Base-by-base conservation (phyloP, 2,329 filamentous ascomycete species). In the Aspergillus candidus region DNA sequence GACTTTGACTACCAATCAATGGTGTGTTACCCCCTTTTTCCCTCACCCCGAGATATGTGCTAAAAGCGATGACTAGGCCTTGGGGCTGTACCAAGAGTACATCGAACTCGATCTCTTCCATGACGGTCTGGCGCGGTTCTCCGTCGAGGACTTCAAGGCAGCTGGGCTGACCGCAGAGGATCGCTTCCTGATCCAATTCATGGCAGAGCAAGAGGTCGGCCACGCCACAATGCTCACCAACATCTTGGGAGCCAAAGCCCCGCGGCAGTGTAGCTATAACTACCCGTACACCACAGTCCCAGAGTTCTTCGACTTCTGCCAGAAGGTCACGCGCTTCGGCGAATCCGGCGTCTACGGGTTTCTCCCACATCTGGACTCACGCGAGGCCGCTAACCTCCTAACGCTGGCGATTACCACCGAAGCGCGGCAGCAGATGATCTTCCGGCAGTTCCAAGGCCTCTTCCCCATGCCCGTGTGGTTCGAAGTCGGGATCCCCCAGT, bases 401-500 rank as follows among this genome's bases (percentile, higher is more conserved):
- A 72, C 86, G 2, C 85, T 89, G 66, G 84, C 83, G 14, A 87
- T 93, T 58, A 79, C 85, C 3, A 83, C 82, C 10, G 87, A 93
- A 62, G 84, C 86, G 0, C 82, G 87, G 0, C 88, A 94, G 70
- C 85, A 94, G 69, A 74, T 90, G 72, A 82, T 86, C 53, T 93
- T 93, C 74, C 82, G 88, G 14, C 87, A 93, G 61, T 88, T 93
- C 62, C 75, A 80, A 30, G 88, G 87, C 12, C 76, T 88, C 6
- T 86, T 86, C 66, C 84, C 88, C 15, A 87, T 88, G 83, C 84
- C 86, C 0, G 83, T 85, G 8, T 93, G 85, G 85, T 89, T 91
- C 60, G 81, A 87, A 57, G 74, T 80, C 5, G 86, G 86, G 32
- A 82, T 91, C 17, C 87, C 86, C 0, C 88, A 94, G 63, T 87